These are phyloP conservation scores for Myxozyma mucilagina DNA, from an alignment of 805 yeast genomes.

Conservation along the genomic window DNA sequence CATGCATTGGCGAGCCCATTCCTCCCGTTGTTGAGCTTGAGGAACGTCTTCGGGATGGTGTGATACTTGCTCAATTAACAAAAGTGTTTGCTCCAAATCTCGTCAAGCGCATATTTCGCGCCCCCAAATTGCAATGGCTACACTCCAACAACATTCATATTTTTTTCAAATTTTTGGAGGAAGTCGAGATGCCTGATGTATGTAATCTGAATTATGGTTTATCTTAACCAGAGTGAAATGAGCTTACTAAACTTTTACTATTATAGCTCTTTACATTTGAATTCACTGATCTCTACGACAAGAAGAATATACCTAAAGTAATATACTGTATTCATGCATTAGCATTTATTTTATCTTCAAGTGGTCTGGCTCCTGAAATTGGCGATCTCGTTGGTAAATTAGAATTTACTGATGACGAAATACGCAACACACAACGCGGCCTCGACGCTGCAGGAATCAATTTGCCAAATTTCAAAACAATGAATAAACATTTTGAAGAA, in stretches of 20 bases:
- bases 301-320: conserved; percentile 88
- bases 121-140: conserved; percentile 67
- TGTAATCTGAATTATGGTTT: neutral
- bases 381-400: conserved; percentile 61
- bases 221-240: neutral
- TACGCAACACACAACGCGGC: conserved; percentile 61
- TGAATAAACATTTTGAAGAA: conserved; percentile 48
- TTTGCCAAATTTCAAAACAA: conserved; percentile 72
- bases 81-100: conserved; percentile 67
- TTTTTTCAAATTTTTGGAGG: conserved; percentile 67
- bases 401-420: conserved; percentile 66
- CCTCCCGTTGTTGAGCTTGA: conserved; percentile 61
- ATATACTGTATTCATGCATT: conserved; percentile 90
- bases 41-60: conserved; percentile 78
- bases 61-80: conserved; percentile 76
- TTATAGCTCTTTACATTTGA: conserved; percentile 67
- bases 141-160: conserved; percentile 91
- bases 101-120: conserved; percentile 55
- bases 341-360: conserved; percentile 64
- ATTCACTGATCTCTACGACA: conserved; percentile 87
- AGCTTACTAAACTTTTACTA: neutral
- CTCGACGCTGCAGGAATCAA: conserved; percentile 64
- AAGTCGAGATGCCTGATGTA: conserved; percentile 76
- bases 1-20: conserved; percentile 57
- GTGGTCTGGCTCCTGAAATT: conserved; percentile 53